These are phyloP conservation scores for Eruca vesicaria DNA, from an alignment of 441 rosid species.

Conservation along the genomic window DNA sequence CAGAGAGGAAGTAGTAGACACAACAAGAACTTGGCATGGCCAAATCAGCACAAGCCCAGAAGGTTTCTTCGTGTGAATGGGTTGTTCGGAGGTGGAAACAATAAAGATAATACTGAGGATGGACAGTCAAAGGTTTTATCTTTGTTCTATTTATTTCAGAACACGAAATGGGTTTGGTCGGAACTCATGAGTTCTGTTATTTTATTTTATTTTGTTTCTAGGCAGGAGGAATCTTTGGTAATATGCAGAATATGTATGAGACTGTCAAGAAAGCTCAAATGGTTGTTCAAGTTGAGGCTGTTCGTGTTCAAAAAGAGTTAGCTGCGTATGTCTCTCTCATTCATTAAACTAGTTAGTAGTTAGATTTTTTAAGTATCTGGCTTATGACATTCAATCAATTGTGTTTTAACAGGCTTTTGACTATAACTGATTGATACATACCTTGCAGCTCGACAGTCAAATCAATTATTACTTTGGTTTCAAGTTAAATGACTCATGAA, in stretches of 20 bases:
- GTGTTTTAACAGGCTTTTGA: no score
- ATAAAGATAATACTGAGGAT: conserved; percentile 68
- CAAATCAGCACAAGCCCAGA: conserved; percentile 23
- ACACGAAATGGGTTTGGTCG: not conserved
- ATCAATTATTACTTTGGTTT: no score
- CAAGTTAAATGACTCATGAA: no score
- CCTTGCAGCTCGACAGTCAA: no score
- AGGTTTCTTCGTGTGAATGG: conserved; percentile 51
- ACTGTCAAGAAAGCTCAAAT: conserved; percentile 94
- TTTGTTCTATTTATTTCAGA: not conserved
- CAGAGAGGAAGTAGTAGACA: conserved; percentile 41
- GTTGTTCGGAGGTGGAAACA: conserved; percentile 85
- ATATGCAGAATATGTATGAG: conserved; percentile 87
- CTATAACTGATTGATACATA: no score
- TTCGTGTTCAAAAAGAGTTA: conserved; percentile 90
- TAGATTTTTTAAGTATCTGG: not conserved
- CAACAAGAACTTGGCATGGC: conserved; percentile 10
- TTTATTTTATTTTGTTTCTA: no score
- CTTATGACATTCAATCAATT: no score
- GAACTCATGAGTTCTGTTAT: conserved; percentile 6
- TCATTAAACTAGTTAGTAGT: not conserved
- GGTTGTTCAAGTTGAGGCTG: conserved; percentile 97
- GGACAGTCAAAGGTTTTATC: conserved; percentile 56
- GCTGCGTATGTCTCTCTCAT: conserved; percentile 57
- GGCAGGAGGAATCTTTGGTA: conserved; percentile 95